Base-by-base conservation (phyloP, 2,329 filamentous ascomycete genomes). In the Fonsecaea pedrosoi region DNA sequence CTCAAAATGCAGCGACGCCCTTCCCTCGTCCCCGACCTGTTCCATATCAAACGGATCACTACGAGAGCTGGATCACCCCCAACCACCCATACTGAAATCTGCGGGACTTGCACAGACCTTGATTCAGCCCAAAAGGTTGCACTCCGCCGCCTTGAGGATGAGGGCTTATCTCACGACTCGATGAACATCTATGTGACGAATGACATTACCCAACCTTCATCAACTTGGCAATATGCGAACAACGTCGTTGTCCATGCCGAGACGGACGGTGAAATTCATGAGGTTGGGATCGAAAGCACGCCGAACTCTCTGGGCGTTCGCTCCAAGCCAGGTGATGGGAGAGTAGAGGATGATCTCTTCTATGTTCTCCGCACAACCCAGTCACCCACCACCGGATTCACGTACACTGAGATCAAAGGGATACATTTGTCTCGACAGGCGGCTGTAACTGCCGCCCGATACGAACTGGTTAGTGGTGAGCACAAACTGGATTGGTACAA, bases 391-490 rank as follows among this genome's bases (percentile, higher is more conserved):
- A 48, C 40, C 13, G 65, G 65, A 7, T 59, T 48, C 4, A 53
- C 61, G 7, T 30, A 67, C 8, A 63, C 65, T 3, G 65, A 67
- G n/a, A 67, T 67, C 50, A 42, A 60, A 15, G 60, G 65, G 1
- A 67, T 67, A 13, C 57, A 67, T 25, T 50, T 67, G 21, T 67
- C 65, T 12, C 48, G 60, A n/a, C 65, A 67, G 55, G 54, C 55
- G 45, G 65, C 65, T 34, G 60, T 67, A 40, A 37, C 65, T 21
- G 65, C 65, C 21, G 65, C 65, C 15, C 62, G 60, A 45, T 34
- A 67, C 56, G 65, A 67, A 37, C 42, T 67, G 48, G 45, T 67
- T 35, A 67, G 65, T 56, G 64, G 64, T 54, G 65, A 67, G 5
- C 65, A 37, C n/a, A 60, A 57, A 40, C 34, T 56, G 30, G 65